A percentile compares a stretch with the other conserved stretches of the same genome.
phyloP scores from a whole-genome alignment of 768 basidiomycete species.

The Imleria badia region DNA sequence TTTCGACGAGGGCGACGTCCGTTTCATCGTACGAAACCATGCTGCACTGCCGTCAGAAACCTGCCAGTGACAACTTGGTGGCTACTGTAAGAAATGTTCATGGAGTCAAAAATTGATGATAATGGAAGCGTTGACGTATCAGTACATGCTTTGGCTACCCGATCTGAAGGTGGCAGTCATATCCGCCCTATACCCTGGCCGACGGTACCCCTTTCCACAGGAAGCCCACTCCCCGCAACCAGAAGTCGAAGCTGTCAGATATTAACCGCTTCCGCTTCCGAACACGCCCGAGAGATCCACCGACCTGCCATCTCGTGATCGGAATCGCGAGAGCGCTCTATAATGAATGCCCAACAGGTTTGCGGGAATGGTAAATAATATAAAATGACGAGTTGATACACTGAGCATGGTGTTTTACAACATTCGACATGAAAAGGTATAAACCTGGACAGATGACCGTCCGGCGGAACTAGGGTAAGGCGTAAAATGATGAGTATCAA shows the following conservation, averaged over 20 bases:
- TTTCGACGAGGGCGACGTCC: slow-evolving; percentile 33
- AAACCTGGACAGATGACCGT: slow-evolving; percentile 7
- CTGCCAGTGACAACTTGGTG: too few species aligned
- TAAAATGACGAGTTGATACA: slow-evolving; percentile 23
- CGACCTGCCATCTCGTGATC: neutral
- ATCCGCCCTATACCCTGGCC: slow-evolving; percentile 22
- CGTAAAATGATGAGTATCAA: slow-evolving; percentile 10
- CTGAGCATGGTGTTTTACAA: slow-evolving; percentile 22
- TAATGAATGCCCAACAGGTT: neutral
- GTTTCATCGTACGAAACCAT: slow-evolving; percentile 12
- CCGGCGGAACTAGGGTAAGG: slow-evolving; percentile 7
- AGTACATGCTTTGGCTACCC: too few species aligned
- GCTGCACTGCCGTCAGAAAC: too few species aligned
- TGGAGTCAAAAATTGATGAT: too few species aligned
- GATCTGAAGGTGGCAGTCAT: too few species aligned
- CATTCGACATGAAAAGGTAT: slow-evolving; percentile 1
- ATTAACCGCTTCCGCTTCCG: slow-evolving; percentile 8
- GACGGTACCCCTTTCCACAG: slow-evolving; percentile 29
- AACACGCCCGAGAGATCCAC: neutral
- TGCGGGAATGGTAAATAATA: slow-evolving; percentile 20
- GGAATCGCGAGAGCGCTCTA: neutral
- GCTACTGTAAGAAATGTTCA: too few species aligned
- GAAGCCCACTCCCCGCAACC: slow-evolving; percentile 26
- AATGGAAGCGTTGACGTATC: too few species aligned
- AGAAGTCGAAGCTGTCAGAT: slow-evolving; percentile 5